Evolutionary conservation across 2,329 filamentous ascomycete species (phyloP).

Genomic region (Aspergillus thermomutatus): DNA sequence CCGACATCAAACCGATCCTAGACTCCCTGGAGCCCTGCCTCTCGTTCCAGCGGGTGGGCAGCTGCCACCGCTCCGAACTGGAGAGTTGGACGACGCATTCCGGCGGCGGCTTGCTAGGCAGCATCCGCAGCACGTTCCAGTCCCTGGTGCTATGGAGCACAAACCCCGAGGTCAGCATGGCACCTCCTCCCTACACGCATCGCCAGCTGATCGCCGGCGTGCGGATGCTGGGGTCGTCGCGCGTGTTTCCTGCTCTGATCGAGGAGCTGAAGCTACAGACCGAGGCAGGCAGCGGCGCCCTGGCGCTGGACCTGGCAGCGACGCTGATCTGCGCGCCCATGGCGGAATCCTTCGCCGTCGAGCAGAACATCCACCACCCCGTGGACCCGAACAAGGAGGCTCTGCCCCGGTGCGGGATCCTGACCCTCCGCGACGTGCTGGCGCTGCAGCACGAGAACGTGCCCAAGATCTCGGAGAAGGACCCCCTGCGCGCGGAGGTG

Average conservation of each 20-base stretch:
- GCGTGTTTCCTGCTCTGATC: constrained; percentile 37
- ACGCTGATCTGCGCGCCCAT: constrained; percentile 42
- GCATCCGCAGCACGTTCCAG: constrained; percentile 50
- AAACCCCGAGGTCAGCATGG: constrained; percentile 48
- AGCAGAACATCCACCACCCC: constrained; percentile 35
- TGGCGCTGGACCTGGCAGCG: constrained; percentile 44
- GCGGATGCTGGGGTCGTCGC: constrained; percentile 38
- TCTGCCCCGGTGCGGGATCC: constrained; percentile 29
- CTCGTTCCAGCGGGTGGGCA: constrained; percentile 49
- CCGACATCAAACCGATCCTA: constrained; percentile 52
- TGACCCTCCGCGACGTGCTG: constrained; percentile 43
- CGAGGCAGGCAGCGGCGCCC: constrained; percentile 37
- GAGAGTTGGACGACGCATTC: constrained; percentile 51
- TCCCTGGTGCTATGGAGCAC: constrained; percentile 53
- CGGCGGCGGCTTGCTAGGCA: constrained; percentile 45
- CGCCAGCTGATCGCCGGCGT: constrained; percentile 48
- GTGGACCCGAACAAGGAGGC: constrained; percentile 32
- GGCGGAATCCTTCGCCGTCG: constrained; percentile 37
- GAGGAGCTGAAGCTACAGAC: constrained; percentile 43
- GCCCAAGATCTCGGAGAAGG: constrained; percentile 40
- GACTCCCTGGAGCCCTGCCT: constrained; percentile 50
- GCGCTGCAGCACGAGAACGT: constrained; percentile 37
- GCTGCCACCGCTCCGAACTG: constrained; percentile 47
- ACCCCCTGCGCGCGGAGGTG: constrained; percentile 43
- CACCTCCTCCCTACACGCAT: constrained; percentile 55